Base-by-base conservation (phyloP, 164 flowering plant genomes). In the Magnolia officinalis region DNA sequence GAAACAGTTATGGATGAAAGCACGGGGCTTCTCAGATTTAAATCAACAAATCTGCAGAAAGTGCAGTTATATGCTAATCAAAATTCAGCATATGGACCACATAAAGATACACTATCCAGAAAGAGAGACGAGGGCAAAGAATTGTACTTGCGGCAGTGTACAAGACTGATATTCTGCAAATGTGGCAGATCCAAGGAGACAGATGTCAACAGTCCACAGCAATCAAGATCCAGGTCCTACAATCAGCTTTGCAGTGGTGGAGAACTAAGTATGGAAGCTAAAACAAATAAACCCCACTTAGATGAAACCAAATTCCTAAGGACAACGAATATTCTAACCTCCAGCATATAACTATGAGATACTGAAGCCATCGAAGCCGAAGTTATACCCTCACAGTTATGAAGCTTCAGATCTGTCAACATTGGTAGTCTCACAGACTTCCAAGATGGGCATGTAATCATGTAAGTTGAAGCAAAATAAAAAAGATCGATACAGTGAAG, bases 301-400 rank as follows among this genome's bases (percentile, higher is more conserved):
- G 24, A 29, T 11, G 26, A 68, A 68, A 68, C 49, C 71, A 68
- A 16, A 29, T 37, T 9, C 50, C 24, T 5, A 21, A 11, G 31
- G 50, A n/a, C 4, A 26, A 31, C 45, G 58, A 26, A 24, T 8
- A 11, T 26, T 24, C 90, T 75, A 61, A 95, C 98, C 99, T 95
- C 93, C 78, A 96, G 79, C 90, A 85, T 82, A 78, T 55, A 82
- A 78, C 97, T 85, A 79, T 76, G 74, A 61, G 92, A 74, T 78
- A 96, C 88, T 29, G 96, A 90, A 76, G 86, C 78, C 96, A 93
- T 92, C 63, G 99, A 96, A 71, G 95, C 98, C 73, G 98, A 93
- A 70, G 97, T 92, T 72, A 96, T 92, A 58, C 97, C 97, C 84
- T 96, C 97, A 79, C 99, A 96, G 78, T 86, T 89, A 72, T 88